phyloP scores from a whole-genome alignment of 2,329 filamentous ascomycete genomes.

The Trichoderma asperellum region DNA sequence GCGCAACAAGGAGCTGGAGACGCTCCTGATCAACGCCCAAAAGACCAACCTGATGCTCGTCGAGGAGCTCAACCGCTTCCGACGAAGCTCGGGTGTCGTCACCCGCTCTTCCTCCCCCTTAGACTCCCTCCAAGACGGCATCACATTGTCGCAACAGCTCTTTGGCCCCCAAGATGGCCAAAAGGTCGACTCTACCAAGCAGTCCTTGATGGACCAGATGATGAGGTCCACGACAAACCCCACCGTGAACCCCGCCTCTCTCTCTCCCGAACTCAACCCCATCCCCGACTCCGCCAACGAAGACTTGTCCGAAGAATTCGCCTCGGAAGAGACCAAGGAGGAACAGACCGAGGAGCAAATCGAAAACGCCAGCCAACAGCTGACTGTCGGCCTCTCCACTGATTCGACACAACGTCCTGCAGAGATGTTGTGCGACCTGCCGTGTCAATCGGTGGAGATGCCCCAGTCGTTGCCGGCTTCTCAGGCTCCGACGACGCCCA shows the following conservation, averaged over 20 bases:
- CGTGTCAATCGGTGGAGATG: slow-evolving; percentile 89
- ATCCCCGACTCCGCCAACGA: slow-evolving; percentile 45
- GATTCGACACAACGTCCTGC: slow-evolving; percentile 99
- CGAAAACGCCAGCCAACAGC: slow-evolving; percentile 34
- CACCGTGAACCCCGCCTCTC: slow-evolving; percentile 64
- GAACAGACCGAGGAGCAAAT: slow-evolving; percentile 16
- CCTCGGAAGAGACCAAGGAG: slow-evolving; percentile 15
- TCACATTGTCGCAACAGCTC: slow-evolving; percentile 63
- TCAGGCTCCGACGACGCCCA: slow-evolving; percentile 45
- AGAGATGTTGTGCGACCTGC: slow-evolving; percentile 99
- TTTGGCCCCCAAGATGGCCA: slow-evolving; percentile 55
- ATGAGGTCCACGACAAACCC: slow-evolving; percentile 45
- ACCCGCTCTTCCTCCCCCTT: slow-evolving; percentile 48
- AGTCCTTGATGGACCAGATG: slow-evolving; percentile 49
- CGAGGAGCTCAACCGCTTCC: slow-evolving; percentile 55
- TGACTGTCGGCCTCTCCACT: slow-evolving; percentile 58
- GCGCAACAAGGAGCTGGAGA: slow-evolving; percentile 72
- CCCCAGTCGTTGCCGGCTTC: slow-evolving; percentile 51
- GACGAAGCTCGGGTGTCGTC: slow-evolving; percentile 48
- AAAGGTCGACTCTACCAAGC: slow-evolving; percentile 35
- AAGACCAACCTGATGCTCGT: slow-evolving; percentile 54
- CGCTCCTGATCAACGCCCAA: slow-evolving; percentile 63
- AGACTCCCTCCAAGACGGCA: slow-evolving; percentile 49
- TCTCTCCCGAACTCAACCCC: slow-evolving; percentile 61
- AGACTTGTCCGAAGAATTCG: slow-evolving; percentile 36